A percentile compares a stretch with the other conserved stretches of the same genome.
Conservation (phyloP, 2,329 filamentous ascomycete species). For the Stachybotrys chartarum region DNA sequence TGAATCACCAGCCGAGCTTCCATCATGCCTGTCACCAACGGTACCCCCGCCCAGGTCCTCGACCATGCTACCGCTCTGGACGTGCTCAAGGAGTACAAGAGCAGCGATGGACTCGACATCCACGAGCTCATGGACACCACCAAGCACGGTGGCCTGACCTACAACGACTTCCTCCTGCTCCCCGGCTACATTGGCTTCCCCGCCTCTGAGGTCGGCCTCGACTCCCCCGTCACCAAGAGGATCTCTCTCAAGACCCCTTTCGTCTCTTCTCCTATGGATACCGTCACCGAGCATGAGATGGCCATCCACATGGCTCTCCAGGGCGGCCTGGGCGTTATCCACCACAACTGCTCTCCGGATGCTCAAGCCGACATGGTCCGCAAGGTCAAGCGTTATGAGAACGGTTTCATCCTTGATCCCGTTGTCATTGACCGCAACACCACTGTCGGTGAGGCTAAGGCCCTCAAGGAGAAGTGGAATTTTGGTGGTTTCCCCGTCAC, state of each 20-base stretch:
- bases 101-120: conserved; percentile 79
- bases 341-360: conserved; percentile 98
- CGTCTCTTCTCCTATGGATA: conserved; percentile 98
- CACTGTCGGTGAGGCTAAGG: conserved; percentile 85
- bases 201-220: conserved; percentile 79
- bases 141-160: conserved; percentile 88
- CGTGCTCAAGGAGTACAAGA: conserved; percentile 72
- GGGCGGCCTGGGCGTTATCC: conserved; percentile 86
- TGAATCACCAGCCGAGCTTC: conserved; percentile 4
- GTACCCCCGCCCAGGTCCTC: conserved; percentile 52
- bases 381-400: conserved; percentile 99
- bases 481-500: conserved; percentile 98
- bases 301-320: conserved; percentile 93
- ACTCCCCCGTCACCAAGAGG: conserved; percentile 89
- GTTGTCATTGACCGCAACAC: conserved; percentile 83
- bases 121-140: conserved; percentile 84
- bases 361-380: conserved; percentile 98
- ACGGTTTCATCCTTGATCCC: conserved; percentile 96
- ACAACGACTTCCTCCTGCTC: conserved; percentile 96
- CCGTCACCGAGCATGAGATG: conserved; percentile 99
- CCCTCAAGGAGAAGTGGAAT: conserved; percentile 94
- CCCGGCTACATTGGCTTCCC: conserved; percentile 98
- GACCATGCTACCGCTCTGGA: conserved; percentile 73
- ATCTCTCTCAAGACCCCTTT: conserved; percentile 96
- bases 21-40: conserved; percentile 59